Evolutionary conservation across 2,329 filamentous ascomycete genomes (phyloP).

Genomic region (Pleurostoma richardsiae): DNA sequence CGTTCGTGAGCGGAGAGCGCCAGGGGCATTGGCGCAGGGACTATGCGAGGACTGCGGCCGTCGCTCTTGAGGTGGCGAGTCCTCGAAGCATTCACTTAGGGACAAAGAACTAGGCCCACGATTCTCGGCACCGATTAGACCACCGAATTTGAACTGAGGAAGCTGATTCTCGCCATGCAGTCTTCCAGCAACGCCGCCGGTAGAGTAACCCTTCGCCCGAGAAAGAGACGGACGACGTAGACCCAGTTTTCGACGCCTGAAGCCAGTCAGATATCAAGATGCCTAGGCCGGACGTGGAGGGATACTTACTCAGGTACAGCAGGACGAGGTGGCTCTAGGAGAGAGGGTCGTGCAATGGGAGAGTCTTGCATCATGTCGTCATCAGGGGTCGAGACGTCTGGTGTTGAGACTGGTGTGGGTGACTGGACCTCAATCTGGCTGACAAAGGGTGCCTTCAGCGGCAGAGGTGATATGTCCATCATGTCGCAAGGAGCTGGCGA

Average conservation of each 20-base stretch:
- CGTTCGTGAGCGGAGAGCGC: constrained; percentile 58
- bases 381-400: constrained; percentile 24
- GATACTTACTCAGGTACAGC: constrained; percentile 45
- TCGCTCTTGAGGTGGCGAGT: constrained; percentile 71
- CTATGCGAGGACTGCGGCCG: constrained; percentile 57
- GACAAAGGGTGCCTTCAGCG: constrained; percentile 73
- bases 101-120: constrained; percentile 58
- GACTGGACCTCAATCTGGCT: constrained; percentile 64
- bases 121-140: constrained; percentile 28
- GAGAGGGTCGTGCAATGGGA: constrained; percentile 40
- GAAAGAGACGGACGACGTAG: constrained; percentile 70
- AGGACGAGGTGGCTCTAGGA: constrained; percentile 43
- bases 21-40: constrained; percentile 47
- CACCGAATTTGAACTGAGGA: constrained; percentile 72
- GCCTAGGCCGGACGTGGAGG: constrained; percentile 9
- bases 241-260: constrained; percentile 61
- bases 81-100: constrained; percentile 74
- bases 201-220: constrained; percentile 70
- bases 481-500: constrained; percentile 66
- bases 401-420: constrained; percentile 58
- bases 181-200: constrained; percentile 58
- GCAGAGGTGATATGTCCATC: constrained; percentile 92
- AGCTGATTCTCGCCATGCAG: constrained; percentile 59
- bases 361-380: constrained; percentile 52
- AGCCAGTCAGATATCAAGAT: constrained; percentile 14